Evolutionary conservation across 31 red algal genomes (phyloP).

Genomic region (Porphyra umbilicalis): DNA sequence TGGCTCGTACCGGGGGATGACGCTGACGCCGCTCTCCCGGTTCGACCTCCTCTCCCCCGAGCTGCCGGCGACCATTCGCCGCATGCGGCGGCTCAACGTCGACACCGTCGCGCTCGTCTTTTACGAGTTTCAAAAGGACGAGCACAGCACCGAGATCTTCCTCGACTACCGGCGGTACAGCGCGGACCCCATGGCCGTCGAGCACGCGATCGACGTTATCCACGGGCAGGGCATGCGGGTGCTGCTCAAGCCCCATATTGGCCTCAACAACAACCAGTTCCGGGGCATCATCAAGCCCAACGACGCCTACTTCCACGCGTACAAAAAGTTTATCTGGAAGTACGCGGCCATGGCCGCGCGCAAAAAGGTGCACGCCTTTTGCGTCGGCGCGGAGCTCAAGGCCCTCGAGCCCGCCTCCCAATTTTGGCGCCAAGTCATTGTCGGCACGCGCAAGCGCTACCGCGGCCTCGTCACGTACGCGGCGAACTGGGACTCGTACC

Average conservation of each 20-base stretch:
- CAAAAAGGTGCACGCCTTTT: background rate
- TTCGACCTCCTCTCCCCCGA: background rate
- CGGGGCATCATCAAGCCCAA: background rate
- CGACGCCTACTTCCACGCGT: background rate
- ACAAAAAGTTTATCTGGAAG: constrained; percentile 1
- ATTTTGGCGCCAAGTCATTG: background rate
- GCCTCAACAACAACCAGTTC: background rate
- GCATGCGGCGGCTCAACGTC: background rate
- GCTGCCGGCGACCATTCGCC: background rate
- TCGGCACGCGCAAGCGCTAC: background rate
- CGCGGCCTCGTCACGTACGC: background rate
- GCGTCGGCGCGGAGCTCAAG: background rate
- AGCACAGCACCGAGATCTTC: background rate
- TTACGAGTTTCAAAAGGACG: background rate
- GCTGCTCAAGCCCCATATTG: background rate
- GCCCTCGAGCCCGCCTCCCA: background rate
- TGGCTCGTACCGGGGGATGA: background rate
- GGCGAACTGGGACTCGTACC: background rate
- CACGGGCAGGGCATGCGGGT: background rate
- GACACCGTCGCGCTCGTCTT: background rate
- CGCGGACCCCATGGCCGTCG: background rate
- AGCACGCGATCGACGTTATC: background rate
- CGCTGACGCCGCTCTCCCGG: background rate
- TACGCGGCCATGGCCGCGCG: background rate
- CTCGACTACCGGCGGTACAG: background rate